A percentile compares a stretch with the other conserved stretches of the same genome.
These are phyloP conservation scores for Boletus semigastroideus DNA, from an alignment of 1,284 basidiomycete species.

Conservation along the genomic window DNA sequence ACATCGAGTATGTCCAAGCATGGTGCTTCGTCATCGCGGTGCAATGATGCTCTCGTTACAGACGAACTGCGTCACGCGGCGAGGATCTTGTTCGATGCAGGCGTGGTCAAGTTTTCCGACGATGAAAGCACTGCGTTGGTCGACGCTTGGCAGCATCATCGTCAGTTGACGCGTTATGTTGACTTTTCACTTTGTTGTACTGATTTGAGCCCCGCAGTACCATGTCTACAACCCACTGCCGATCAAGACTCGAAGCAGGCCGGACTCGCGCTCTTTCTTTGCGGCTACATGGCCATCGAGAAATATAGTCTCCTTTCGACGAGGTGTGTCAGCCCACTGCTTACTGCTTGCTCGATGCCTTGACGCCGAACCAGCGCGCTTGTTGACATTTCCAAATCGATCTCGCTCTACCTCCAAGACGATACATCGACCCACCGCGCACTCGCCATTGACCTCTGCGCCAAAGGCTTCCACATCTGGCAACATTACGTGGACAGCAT, in stretches of 20 bases:
- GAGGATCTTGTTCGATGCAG: constrained; percentile 73
- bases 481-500: constrained; percentile 93
- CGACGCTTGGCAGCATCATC: constrained; percentile 65
- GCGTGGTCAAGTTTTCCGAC: constrained; percentile 65
- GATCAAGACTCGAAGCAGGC: constrained; percentile 54
- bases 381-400: constrained; percentile 81
- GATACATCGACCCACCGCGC: constrained; percentile 63
- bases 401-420: constrained; percentile 75
- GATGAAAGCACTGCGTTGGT: constrained; percentile 61
- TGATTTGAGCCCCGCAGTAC: constrained; percentile 46
- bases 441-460: constrained; percentile 87
- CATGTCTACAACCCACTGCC: constrained; percentile 56
- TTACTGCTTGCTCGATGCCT: neutral
- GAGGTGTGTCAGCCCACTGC: constrained; percentile 43
- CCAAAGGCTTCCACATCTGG: constrained; percentile 90
- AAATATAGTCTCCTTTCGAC: constrained; percentile 78
- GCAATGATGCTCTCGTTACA: constrained; percentile 26
- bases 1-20: constrained; percentile 52
- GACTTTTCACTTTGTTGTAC: neutral
- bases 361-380: constrained; percentile 56
- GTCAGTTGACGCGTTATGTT: constrained; percentile 42
- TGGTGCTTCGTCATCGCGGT: neutral
- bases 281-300: constrained; percentile 82
- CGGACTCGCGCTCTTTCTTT: constrained; percentile 74
- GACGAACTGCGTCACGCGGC: constrained; percentile 78